Percentiles rank a stretch among this genome's conserved stretches.
phyloP scores from a whole-genome alignment of 305 asterid species.

The Euphrasia arctica region DNA sequence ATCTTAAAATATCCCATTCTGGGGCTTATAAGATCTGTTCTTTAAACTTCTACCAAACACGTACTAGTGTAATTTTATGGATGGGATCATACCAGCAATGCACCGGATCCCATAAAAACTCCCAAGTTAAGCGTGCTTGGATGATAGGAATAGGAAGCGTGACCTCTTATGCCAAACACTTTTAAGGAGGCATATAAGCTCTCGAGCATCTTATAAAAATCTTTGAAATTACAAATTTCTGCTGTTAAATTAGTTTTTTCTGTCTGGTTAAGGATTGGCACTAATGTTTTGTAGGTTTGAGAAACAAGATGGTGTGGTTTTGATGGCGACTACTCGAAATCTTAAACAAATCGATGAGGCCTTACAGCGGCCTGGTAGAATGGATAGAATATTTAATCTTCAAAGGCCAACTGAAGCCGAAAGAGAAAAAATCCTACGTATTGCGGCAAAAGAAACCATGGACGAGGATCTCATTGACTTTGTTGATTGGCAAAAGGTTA shows the following conservation, averaged over 20 bases:
- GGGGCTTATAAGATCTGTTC: neutral
- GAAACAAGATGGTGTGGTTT: slow-evolving; percentile 97
- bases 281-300: slow-evolving; percentile 63
- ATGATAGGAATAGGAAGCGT: too few species aligned
- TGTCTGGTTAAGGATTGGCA: slow-evolving; percentile 25
- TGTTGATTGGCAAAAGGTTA: slow-evolving; percentile 95
- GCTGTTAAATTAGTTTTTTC: neutral
- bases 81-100: neutral
- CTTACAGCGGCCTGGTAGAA: slow-evolving; percentile 95
- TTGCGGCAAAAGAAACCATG: slow-evolving; percentile 89
- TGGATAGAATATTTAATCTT: slow-evolving; percentile 97
- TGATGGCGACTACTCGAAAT: slow-evolving; percentile 97
- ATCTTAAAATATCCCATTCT: neutral
- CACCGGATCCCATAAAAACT: neutral
- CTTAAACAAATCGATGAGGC: slow-evolving; percentile 90
- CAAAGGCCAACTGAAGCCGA: slow-evolving; percentile 84
- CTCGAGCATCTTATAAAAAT: neutral
- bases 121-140: neutral
- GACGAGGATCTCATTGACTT: slow-evolving; percentile 80
- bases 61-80: too few species aligned
- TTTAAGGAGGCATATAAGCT: neutral
- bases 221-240: slow-evolving; percentile 2
- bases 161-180: neutral
- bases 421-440: slow-evolving; percentile 73
- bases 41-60: neutral